Evolutionary conservation across 805 yeast species (phyloP).

Genomic region (Schwanniomyces pseudopolymorphus): DNA sequence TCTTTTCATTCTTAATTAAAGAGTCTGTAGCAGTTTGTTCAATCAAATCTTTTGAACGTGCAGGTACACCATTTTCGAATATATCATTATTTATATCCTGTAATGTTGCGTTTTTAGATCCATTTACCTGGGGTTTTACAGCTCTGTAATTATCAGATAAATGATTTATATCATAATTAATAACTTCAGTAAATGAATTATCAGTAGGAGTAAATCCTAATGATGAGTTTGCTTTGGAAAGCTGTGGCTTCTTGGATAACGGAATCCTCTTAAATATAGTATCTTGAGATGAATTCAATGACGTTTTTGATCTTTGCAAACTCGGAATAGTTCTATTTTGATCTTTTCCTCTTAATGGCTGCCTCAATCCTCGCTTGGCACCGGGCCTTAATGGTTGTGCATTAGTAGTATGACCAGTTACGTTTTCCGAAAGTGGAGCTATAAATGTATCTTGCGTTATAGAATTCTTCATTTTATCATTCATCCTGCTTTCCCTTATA

Average conservation of each 20-base stretch:
- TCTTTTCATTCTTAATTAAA: conserved; percentile 15
- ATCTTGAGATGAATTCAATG: conserved; percentile 1
- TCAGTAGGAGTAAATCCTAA: conserved; percentile 29
- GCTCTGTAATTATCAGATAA: background rate
- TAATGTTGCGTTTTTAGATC: conserved; percentile 1
- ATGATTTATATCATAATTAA: background rate
- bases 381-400: conserved; percentile 1
- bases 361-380: conserved; percentile 14
- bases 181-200: background rate
- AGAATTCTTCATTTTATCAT: background rate
- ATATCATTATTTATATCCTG: conserved; percentile 6
- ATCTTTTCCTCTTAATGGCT: conserved; percentile 43
- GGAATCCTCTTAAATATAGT: conserved; percentile 5
- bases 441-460: background rate
- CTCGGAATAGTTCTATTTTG: conserved; percentile 26
- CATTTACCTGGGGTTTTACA: background rate
- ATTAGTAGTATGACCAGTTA: background rate
- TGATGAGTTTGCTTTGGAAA: conserved; percentile 36
- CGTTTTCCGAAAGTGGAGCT: background rate
- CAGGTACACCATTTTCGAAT: conserved; percentile 5
- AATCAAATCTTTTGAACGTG: conserved; percentile 15
- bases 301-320: conserved; percentile 31
- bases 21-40: conserved; percentile 24
- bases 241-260: conserved; percentile 19
- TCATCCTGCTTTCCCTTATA: background rate